phyloP scores from a whole-genome alignment of 208 protist genomes.

The Trypanosoma grayi region DNA sequence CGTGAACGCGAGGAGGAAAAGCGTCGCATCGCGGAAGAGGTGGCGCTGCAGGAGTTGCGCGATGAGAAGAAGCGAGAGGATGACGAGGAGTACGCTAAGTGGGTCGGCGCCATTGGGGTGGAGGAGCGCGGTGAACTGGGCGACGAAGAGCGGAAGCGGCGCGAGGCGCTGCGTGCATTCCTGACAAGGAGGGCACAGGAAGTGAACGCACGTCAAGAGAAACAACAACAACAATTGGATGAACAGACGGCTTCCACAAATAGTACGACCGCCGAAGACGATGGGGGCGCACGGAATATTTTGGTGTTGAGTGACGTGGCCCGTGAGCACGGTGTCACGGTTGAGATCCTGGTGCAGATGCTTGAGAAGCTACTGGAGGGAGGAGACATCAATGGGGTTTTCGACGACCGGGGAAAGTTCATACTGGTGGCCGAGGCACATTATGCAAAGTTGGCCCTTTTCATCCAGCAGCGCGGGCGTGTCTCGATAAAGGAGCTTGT shows the following conservation, averaged over 20 bases:
- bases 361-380: slow-evolving; percentile 58
- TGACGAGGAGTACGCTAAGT: slow-evolving; percentile 66
- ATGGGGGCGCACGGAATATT: slow-evolving; percentile 27
- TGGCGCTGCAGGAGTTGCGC: slow-evolving; percentile 55
- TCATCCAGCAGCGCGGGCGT: slow-evolving; percentile 55
- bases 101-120: slow-evolving; percentile 56
- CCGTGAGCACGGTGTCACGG: slow-evolving; percentile 42
- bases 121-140: slow-evolving; percentile 70
- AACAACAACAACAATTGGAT: background rate
- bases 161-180: slow-evolving; percentile 29
- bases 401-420: slow-evolving; percentile 85
- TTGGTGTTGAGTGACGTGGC: slow-evolving; percentile 61
- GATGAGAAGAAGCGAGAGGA: slow-evolving; percentile 51
- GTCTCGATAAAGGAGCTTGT: slow-evolving; percentile 68
- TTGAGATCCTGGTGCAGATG: slow-evolving; percentile 49
- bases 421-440: slow-evolving; percentile 56
- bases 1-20: slow-evolving; percentile 30
- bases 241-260: background rate
- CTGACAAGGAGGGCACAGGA: slow-evolving; percentile 29
- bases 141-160: slow-evolving; percentile 39
- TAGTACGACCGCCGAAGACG: background rate
- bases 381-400: slow-evolving; percentile 52
- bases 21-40: slow-evolving; percentile 34
- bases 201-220: slow-evolving; percentile 25
- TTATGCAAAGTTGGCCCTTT: slow-evolving; percentile 48